These are phyloP conservation scores for Geum urbanum DNA, from an alignment of 306 rosid species.

Conservation along the genomic window DNA sequence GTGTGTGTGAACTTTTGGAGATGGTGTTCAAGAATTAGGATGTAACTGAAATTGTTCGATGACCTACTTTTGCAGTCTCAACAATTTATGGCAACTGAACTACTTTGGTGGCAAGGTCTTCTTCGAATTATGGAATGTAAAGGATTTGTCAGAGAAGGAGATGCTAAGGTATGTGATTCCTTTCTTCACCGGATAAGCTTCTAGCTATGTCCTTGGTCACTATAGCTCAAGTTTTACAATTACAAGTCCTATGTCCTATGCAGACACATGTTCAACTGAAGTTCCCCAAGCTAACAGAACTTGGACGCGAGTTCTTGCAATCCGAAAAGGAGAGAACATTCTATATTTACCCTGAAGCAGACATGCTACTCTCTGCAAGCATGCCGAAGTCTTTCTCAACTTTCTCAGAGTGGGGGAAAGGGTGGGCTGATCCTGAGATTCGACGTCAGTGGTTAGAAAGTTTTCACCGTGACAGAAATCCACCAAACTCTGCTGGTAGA, in stretches of 20 bases:
- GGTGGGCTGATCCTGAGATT: slow-evolving; percentile 97
- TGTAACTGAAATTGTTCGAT: background rate
- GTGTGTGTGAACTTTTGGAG: background rate
- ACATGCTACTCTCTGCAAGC: slow-evolving; percentile 62
- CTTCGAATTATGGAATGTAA: slow-evolving; percentile 72
- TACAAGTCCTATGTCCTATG: slow-evolving; percentile 16
- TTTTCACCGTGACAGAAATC: slow-evolving; percentile 32
- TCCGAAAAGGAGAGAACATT: slow-evolving; percentile 43
- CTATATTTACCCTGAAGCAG: slow-evolving; percentile 74
- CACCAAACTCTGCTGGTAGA: slow-evolving; percentile 1
- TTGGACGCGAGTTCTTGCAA: slow-evolving; percentile 54
- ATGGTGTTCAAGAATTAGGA: background rate
- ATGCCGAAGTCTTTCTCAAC: slow-evolving; percentile 50
- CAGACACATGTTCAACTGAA: slow-evolving; percentile 77
- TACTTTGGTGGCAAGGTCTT: slow-evolving; percentile 91
- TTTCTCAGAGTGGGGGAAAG: slow-evolving; percentile 83
- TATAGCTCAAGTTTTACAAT: slow-evolving; percentile 10
- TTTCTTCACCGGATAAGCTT: slow-evolving; percentile 1
- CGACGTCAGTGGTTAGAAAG: slow-evolving; percentile 70
- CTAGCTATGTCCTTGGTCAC: background rate
- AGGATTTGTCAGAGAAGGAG: slow-evolving; percentile 69
- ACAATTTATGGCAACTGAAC: slow-evolving; percentile 57
- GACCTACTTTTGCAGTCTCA: slow-evolving; percentile 39
- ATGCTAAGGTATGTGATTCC: slow-evolving; percentile 48
- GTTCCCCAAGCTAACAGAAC: slow-evolving; percentile 61